Base-by-base conservation (phyloP, 768 basidiomycete genomes). In the Russula sp. region DNA sequence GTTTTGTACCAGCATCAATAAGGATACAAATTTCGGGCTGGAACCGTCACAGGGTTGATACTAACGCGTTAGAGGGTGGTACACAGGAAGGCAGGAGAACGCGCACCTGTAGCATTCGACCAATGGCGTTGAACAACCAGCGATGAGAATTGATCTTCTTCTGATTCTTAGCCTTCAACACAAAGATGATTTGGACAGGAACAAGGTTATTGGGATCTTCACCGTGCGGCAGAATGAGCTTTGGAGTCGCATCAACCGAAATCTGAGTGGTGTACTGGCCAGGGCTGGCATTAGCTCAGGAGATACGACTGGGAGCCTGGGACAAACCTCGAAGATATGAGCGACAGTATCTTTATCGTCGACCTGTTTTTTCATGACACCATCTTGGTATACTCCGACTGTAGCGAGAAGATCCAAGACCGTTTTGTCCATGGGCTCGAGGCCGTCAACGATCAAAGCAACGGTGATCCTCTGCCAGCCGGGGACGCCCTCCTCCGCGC, bases 91-190 rank as follows among this genome's bases (percentile, higher is more conserved):
- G 62, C 39, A 71, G 5, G 36, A 42, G 29, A 42, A 36, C 16
- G 67, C 77, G 46, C 62, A 87, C 90, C 67, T 90, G 81, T 45
- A 96, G 74, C 67, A 87, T 86, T 69, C 78, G 83, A 4, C 92
- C 93, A 56, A 98, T 88, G 25, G 91, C 94, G 67, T 98, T 95
- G 80, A 98, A 95, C 32, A 96, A 78, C 94, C 94, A 96, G 45
- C 93, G 85, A 74, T 96, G 93, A 57, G 90, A 92, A 70, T 93
- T 94, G 74, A 93, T 94, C 78, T 96, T 95, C 80, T 94, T 95
- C 72, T 90, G 86, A 75, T 96, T 96, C 77, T 95, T 89, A 7
- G 91, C 91, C 74, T 96, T 97, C 67, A 96, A 75, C 59, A 93
- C 84, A 56, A 96, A 81, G 61, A 96, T 94, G 67, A 97, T 86